Evolutionary conservation across 306 rosid genomes (phyloP).

Genomic region (Lathyrus aphaca): DNA sequence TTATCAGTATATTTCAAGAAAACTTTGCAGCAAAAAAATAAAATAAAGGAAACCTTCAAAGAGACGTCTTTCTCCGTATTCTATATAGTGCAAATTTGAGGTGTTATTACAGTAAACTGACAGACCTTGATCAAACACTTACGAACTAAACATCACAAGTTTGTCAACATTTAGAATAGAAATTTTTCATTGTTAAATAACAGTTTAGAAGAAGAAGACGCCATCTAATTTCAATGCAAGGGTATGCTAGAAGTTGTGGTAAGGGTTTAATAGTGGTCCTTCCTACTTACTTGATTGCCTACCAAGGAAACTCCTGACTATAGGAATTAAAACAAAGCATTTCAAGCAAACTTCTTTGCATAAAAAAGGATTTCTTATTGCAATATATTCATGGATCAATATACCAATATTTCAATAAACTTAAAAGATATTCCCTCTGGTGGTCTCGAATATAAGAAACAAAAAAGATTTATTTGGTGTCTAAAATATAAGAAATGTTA

Average conservation of each 20-base stretch:
- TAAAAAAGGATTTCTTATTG: too few relatives aligned
- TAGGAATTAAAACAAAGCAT: too few relatives aligned
- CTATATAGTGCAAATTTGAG: constrained; percentile 6
- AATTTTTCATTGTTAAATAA: background rate
- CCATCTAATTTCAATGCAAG: constrained; percentile 11
- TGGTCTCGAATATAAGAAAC: too few relatives aligned
- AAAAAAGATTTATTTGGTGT: too few relatives aligned
- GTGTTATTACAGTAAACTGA: constrained; percentile 8
- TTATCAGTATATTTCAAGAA: background rate
- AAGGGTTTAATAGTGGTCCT: constrained; percentile 11
- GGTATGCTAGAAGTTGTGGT: background rate
- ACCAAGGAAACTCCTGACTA: background rate
- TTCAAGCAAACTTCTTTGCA: too few relatives aligned
- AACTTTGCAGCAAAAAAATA: constrained; percentile 13
- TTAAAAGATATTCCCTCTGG: too few relatives aligned
- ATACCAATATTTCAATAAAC: too few relatives aligned
- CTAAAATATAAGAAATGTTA: too few relatives aligned
- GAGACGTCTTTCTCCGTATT: constrained; percentile 19
- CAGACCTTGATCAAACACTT: constrained; percentile 10
- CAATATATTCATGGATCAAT: too few relatives aligned
- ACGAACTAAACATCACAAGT: constrained; percentile 1
- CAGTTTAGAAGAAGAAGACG: constrained; percentile 1
- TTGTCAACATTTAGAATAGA: constrained; percentile 12
- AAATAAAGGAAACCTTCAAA: constrained; percentile 24
- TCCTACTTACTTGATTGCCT: too few relatives aligned